These are phyloP conservation scores for Pleurotus tuoliensis DNA, from an alignment of 768 basidiomycete species.

Conservation along the genomic window DNA sequence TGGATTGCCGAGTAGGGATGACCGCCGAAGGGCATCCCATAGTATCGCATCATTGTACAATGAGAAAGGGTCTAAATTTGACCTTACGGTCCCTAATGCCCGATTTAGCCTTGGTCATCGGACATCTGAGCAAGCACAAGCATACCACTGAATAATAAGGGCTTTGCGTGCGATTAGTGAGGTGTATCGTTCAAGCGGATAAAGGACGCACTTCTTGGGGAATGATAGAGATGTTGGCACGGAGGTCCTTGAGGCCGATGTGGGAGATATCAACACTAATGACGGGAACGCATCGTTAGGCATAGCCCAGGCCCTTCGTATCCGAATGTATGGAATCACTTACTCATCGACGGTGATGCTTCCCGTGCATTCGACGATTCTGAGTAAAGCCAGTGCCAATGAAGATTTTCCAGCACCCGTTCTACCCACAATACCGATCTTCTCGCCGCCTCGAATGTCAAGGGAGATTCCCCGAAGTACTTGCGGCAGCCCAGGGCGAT, in stretches of 20 bases:
- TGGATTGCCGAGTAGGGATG: conserved; percentile 33
- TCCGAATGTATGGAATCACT: conserved; percentile 8
- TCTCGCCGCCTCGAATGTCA: conserved; percentile 61
- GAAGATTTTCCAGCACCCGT: conserved; percentile 61
- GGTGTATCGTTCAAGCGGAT: conserved; percentile 3
- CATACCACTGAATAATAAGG: conserved; percentile 54
- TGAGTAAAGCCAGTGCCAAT: conserved; percentile 60
- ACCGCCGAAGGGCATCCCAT: conserved; percentile 72
- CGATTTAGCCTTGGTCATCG: conserved; percentile 24
- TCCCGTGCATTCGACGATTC: conserved; percentile 68
- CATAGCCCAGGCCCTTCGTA: neutral
- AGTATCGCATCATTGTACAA: conserved; percentile 60
- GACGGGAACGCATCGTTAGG: conserved; percentile 12
- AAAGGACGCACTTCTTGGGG: conserved; percentile 56
- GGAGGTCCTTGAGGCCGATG: conserved; percentile 63
- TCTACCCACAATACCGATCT: conserved; percentile 69
- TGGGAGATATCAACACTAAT: conserved; percentile 58
- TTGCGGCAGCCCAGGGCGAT: conserved; percentile 67
- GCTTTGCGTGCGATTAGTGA: conserved; percentile 26
- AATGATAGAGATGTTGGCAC: conserved; percentile 58
- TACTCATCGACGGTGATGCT: conserved; percentile 63
- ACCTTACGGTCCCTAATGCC: conserved; percentile 48
- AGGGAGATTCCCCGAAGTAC: conserved; percentile 65
- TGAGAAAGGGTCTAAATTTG: conserved; percentile 56
- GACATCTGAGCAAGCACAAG: conserved; percentile 22